Evolutionary conservation across 2,329 filamentous ascomycete genomes (phyloP).

Genomic region (Hymenoscyphus occultus): DNA sequence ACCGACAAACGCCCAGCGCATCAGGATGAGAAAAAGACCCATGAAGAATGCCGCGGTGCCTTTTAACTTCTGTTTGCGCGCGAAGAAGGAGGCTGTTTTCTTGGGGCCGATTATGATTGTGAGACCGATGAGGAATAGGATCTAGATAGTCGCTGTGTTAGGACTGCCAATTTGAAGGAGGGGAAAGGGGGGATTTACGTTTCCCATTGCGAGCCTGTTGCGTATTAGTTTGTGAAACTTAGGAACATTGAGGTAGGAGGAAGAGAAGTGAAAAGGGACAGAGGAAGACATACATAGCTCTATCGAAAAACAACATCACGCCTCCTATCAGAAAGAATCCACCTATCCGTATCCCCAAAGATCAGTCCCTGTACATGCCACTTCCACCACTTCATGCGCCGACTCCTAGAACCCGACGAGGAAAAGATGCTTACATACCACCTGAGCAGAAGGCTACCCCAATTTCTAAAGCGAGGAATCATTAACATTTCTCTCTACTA

Average conservation of each 20-base stretch:
- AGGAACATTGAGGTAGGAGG: constrained; percentile 8
- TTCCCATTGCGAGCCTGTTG: constrained; percentile 90
- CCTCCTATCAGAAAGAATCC: constrained; percentile 93
- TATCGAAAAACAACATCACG: constrained; percentile 95
- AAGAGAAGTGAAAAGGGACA: background rate
- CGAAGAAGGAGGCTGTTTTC: constrained; percentile 93
- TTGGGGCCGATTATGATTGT: constrained; percentile 91
- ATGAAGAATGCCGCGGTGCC: constrained; percentile 84
- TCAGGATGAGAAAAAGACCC: constrained; percentile 79
- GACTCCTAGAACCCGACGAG: constrained; percentile 6
- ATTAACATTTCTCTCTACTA: constrained; percentile 30
- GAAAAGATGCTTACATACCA: constrained; percentile 59
- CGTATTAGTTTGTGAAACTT: constrained; percentile 8
- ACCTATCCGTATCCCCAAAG: constrained; percentile 51
- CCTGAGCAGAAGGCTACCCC: constrained; percentile 97
- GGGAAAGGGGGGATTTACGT: constrained; percentile 40
- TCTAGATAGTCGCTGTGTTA: constrained; percentile 48
- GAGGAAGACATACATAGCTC: constrained; percentile 70
- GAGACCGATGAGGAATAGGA: constrained; percentile 95
- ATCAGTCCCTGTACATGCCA: constrained; percentile 15
- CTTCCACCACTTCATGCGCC: constrained; percentile 13
- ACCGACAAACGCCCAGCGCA: constrained; percentile 87
- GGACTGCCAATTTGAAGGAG: constrained; percentile 16
- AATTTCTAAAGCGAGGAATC: constrained; percentile 63
- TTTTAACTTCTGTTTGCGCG: constrained; percentile 85